Evolutionary conservation across 179 eudicot genomes (phyloP), one percentile per base, ranked within the genome.

Genomic region (Gypsophila paniculata): DNA sequence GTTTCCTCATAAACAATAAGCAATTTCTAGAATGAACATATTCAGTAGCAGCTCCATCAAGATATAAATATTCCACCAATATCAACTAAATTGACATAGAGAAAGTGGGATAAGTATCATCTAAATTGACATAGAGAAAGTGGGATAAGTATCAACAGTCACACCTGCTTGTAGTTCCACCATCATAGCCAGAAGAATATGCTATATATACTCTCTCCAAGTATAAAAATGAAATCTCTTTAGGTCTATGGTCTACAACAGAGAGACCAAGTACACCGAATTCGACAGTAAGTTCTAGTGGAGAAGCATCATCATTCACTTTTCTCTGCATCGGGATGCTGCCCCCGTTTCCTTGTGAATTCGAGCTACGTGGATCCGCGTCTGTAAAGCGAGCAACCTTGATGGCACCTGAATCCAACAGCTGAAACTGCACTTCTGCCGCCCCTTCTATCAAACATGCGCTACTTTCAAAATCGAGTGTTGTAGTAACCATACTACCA

Each of bases 81-180:
- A 32, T 58, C 18, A 49, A n/a, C 6, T 18, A 25, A 12, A 19
- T 22, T 21, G 32, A 22, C 23, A 22, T 38, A 65, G 60, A 55
- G 26, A 71, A 49, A 72, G 6, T n/a, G 29, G 39, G 18, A 23
- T 25, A 39, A 46, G 62, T 67, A 32, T 58, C 18, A 49, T 12
- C 6, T 18, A 25, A 12, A 19, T 22, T 21, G 32, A 22, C 23
- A 22, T 38, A 65, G 60, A 55, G 26, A 71, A 49, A 72, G 6
- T n/a, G 29, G 39, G 21, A 23, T 69, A 59, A 21, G 21, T 14
- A 42, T 17, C 38, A 52, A 62, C 53, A 36, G 32, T 53, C 67
- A 71, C 74, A 91, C 98, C 96, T 89, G 91, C 87, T 92, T 69
- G 95, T 84, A 62, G 89, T 90, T 55, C 97, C 99, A 75, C 85